Conservation (phyloP, 73 alveolate genomes). For the Blepharisma japonicum region DNA sequence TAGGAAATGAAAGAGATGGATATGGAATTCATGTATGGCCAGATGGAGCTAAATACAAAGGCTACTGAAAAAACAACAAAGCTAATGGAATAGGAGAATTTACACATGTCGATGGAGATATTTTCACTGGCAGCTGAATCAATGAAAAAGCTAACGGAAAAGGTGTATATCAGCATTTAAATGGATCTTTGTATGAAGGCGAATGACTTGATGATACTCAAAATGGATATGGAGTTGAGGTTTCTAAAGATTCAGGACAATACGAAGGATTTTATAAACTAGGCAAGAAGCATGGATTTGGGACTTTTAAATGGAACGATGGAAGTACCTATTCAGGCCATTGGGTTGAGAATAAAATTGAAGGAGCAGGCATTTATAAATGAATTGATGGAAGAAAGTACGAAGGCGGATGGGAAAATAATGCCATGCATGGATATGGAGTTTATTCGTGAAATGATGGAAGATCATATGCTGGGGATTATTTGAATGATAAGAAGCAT, state of each 20-base stretch:
- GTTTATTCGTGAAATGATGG: constrained; percentile 58
- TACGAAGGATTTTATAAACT: constrained; percentile 35
- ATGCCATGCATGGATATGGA: constrained; percentile 66
- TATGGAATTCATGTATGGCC: background rate
- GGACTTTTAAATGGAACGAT: constrained; percentile 44
- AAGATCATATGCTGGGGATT: constrained; percentile 53
- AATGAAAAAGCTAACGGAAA: constrained; percentile 50
- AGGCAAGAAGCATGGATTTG: constrained; percentile 48
- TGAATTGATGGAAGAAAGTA: constrained; percentile 60
- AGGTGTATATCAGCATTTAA: constrained; percentile 49
- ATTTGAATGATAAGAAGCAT: constrained; percentile 58
- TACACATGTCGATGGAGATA: constrained; percentile 37
- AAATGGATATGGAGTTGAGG: constrained; percentile 52
- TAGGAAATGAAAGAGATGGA: too few relatives aligned
- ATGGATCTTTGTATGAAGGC: constrained; percentile 61
- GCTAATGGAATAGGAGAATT: constrained; percentile 45
- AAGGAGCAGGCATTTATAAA: constrained; percentile 55
- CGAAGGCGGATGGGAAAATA: constrained; percentile 58
- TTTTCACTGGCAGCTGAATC: background rate
- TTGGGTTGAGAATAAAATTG: constrained; percentile 43
- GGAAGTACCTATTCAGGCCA: constrained; percentile 30
- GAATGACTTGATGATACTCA: constrained; percentile 57
- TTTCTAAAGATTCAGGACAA: too few relatives aligned
- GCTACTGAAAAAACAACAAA: constrained; percentile 26
- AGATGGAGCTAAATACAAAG: constrained; percentile 44